Evolutionary conservation across 805 yeast species (phyloP), one percentile per base, ranked within the genome.

Genomic region (Grigorovia humatica): DNA sequence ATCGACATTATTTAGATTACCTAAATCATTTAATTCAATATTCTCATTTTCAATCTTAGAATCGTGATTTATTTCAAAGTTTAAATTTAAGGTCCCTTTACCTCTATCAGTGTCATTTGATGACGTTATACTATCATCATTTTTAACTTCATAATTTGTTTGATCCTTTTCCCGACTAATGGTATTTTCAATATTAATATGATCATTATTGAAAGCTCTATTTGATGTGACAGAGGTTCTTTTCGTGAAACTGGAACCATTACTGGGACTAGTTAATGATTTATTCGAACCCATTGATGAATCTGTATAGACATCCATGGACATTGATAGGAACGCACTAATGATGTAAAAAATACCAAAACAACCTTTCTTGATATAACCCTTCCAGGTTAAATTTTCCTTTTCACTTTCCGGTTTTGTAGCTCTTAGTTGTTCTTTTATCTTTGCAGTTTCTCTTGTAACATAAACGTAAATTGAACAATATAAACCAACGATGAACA

Each of bases 381-480:
- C 47, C 41, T 29, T 15, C 47, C 47, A 29, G 23, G 32, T 48
- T 42, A 18, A 41, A 17, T 47, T 17, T 40, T 23, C 20, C 27
- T 20, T 38, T 38, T 38, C 15, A 2, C 17, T 15, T 38, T 13
- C 15, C 15, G 42, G 42, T 38, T 38, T 38, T 2, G 42, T 9
- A 13, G 42, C 42, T n/a, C 8, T 38, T 32, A 68, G 51, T 48
- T 65, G 65, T 43, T 52, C 55, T 48, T 81, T 79, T 47, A 82
- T 76, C 9, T 69, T 67, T 43, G 76, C 74, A 62, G 82, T 79
- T 59, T 87, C 86, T 41, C 72, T 69, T 52, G 79, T 74, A 23
- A 89, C 91, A 61, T 84, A 86, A 54, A 79, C 68, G 66, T 89
- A 89, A 49, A 89, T 82, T 42, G 83, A 73, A 48, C 79, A 70